phyloP scores from a whole-genome alignment of 352 stramenopile genomes.

The Peronospora belbahrii region DNA sequence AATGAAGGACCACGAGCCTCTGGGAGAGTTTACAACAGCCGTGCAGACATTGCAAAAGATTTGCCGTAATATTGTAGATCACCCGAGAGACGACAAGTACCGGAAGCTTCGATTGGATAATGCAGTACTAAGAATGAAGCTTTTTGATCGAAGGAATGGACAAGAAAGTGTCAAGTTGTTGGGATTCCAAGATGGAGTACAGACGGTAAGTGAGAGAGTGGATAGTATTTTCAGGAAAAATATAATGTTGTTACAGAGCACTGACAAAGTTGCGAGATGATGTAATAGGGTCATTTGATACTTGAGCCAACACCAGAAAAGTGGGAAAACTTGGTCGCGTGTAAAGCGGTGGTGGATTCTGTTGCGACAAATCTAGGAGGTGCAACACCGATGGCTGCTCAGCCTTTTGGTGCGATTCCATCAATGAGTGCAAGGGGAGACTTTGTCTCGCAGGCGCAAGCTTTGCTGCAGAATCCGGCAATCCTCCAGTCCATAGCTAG shows the following conservation, averaged over 20 bases:
- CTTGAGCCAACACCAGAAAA: slow-evolving; percentile 61
- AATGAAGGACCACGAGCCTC: slow-evolving; percentile 38
- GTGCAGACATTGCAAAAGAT: slow-evolving; percentile 75
- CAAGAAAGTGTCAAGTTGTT: slow-evolving; percentile 55
- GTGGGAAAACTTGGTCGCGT: slow-evolving; percentile 63
- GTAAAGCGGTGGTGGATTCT: slow-evolving; percentile 67
- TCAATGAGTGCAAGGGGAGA: slow-evolving; percentile 20
- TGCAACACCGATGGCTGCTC: background rate
- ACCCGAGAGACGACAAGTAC: slow-evolving; percentile 76
- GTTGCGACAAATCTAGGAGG: slow-evolving; percentile 8
- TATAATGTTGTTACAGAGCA: background rate
- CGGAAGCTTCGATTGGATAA: slow-evolving; percentile 65
- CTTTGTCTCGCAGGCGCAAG: slow-evolving; percentile 50
- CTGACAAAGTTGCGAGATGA: background rate
- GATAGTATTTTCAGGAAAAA: background rate
- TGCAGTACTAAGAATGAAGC: slow-evolving; percentile 45
- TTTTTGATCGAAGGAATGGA: slow-evolving; percentile 53
- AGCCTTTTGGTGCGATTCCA: slow-evolving; percentile 12
- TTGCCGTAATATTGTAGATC: slow-evolving; percentile 65
- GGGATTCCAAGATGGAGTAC: slow-evolving; percentile 63
- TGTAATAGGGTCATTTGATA: slow-evolving; percentile 44
- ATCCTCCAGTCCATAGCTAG: slow-evolving; percentile 59
- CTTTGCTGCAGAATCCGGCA: slow-evolving; percentile 69
- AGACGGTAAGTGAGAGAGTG: slow-evolving; percentile 31
- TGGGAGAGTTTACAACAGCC: slow-evolving; percentile 33